Percentiles rank a stretch among this genome's conserved stretches.
Evolutionary conservation across 257 asterid species (phyloP).

Genomic region (Ilex aquifolium): DNA sequence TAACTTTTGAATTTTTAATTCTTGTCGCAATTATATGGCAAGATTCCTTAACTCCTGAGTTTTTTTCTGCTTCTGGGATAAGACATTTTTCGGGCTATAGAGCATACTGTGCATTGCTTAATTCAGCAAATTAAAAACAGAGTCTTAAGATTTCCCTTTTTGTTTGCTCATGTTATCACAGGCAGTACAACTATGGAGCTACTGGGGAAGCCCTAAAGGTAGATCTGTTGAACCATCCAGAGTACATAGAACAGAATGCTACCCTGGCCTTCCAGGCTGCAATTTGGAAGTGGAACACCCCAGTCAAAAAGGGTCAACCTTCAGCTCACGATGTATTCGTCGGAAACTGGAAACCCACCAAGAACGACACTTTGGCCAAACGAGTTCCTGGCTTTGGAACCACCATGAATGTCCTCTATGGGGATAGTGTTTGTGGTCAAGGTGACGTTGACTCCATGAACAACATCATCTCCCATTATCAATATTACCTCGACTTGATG

Average conservation of each 20-base stretch:
- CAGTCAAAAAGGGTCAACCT: conserved; percentile 63
- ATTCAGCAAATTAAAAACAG: too few species aligned
- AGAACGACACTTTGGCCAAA: conserved; percentile 72
- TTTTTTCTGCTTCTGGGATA: neutral
- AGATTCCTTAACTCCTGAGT: neutral
- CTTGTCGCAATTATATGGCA: neutral
- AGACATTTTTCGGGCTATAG: too few species aligned
- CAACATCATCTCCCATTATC: conserved; percentile 62
- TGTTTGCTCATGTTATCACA: conserved; percentile 10
- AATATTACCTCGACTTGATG: conserved; percentile 62
- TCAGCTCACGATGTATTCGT: conserved; percentile 75
- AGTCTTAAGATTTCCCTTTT: too few species aligned
- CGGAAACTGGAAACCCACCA: conserved; percentile 80
- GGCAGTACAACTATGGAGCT: conserved; percentile 72
- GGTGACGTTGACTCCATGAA: conserved; percentile 80
- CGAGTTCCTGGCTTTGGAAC: conserved; percentile 75
- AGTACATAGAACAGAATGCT: conserved; percentile 86
- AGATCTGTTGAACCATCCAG: conserved; percentile 85
- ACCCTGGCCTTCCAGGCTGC: conserved; percentile 87
- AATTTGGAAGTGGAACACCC: conserved; percentile 78
- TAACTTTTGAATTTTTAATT: neutral
- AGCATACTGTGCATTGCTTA: too few species aligned
- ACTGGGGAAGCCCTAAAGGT: conserved; percentile 59
- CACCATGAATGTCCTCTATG: conserved; percentile 79
- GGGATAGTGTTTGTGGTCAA: conserved; percentile 65